Percentiles rank a stretch among this genome's conserved stretches.
These are phyloP conservation scores for Penicillium mononematosum DNA, from an alignment of 495 filamentous ascomycete genomes.

Conservation along the genomic window DNA sequence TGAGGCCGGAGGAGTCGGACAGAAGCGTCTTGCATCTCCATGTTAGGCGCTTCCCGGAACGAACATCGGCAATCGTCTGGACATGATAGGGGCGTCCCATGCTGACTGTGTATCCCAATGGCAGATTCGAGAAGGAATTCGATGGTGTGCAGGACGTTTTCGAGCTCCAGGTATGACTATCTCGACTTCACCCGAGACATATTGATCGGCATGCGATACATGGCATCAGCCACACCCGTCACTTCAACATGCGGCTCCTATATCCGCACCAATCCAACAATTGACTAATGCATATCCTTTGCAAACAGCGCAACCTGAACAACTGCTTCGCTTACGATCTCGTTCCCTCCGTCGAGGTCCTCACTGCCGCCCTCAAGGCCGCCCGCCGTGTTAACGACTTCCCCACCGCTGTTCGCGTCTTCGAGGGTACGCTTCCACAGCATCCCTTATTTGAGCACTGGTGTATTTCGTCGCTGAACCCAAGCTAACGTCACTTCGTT, in stretches of 20 bases:
- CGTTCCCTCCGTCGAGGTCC: constrained; percentile 89
- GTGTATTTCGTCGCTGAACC: not conserved
- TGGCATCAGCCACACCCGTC: constrained; percentile 9
- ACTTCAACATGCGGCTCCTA: constrained; percentile 6
- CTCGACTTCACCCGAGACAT: constrained; percentile 4
- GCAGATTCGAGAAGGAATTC: constrained; percentile 99
- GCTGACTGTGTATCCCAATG: constrained; percentile 29
- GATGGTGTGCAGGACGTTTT: constrained; percentile 97
- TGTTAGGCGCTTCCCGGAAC: constrained; percentile 16
- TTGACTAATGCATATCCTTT: constrained; percentile 4
- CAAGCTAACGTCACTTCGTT: constrained; percentile 18
- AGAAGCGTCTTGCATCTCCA: constrained; percentile 5
- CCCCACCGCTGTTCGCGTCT: constrained; percentile 95
- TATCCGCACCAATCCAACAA: constrained; percentile 4
- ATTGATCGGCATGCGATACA: constrained; percentile 10
- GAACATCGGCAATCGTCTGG: constrained; percentile 6
- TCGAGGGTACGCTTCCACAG: constrained; percentile 71
- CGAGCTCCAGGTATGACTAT: constrained; percentile 86
- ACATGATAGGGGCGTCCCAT: constrained; percentile 8
- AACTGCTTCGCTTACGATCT: constrained; percentile 99
- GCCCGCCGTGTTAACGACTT: constrained; percentile 97
- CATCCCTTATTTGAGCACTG: not conserved
- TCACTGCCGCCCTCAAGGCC: constrained; percentile 85
- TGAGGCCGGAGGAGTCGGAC: constrained; percentile 20
- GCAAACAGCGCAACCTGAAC: constrained; percentile 89